Percentiles rank a stretch among this genome's conserved stretches.
Conservation (phyloP, 768 basidiomycete genomes). For the Mycena metata region DNA sequence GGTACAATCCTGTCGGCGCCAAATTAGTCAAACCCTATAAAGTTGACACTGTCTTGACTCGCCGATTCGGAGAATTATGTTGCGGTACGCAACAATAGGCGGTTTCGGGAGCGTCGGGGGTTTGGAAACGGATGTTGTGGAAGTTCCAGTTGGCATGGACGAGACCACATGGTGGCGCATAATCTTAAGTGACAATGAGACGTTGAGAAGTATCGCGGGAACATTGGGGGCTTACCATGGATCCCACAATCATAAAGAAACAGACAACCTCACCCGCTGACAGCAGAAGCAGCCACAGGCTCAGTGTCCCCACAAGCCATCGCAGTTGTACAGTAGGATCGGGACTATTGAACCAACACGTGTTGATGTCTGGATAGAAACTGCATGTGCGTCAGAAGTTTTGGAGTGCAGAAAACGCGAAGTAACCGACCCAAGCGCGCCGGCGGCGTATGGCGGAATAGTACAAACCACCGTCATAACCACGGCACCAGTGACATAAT, state of each 20-base stretch:
- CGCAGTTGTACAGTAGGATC: background rate
- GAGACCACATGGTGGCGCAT: background rate
- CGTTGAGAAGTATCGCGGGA: background rate
- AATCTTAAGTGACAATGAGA: background rate
- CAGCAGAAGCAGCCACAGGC: constrained; percentile 17
- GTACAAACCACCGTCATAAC: background rate
- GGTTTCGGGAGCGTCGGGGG: background rate
- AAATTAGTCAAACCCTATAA: background rate
- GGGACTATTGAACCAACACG: constrained; percentile 26
- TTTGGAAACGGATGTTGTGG: background rate
- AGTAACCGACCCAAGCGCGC: constrained; percentile 14
- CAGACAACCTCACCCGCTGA: constrained; percentile 19
- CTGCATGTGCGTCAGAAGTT: background rate
- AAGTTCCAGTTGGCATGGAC: background rate
- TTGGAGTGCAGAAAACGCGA: background rate
- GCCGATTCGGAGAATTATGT: constrained; percentile 27
- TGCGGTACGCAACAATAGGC: constrained; percentile 10
- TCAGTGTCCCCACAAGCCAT: constrained; percentile 24
- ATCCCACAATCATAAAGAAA: constrained; percentile 19
- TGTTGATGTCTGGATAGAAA: background rate
- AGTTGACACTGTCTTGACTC: background rate
- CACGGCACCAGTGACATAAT: constrained; percentile 12
- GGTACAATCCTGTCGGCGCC: background rate
- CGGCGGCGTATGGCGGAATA: constrained; percentile 23
- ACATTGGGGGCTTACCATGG: background rate